Evolutionary conservation across 2,329 filamentous ascomycete species (phyloP), one percentile per base, ranked within the genome.

Genomic region (Pseudogymnoascus sp.): DNA sequence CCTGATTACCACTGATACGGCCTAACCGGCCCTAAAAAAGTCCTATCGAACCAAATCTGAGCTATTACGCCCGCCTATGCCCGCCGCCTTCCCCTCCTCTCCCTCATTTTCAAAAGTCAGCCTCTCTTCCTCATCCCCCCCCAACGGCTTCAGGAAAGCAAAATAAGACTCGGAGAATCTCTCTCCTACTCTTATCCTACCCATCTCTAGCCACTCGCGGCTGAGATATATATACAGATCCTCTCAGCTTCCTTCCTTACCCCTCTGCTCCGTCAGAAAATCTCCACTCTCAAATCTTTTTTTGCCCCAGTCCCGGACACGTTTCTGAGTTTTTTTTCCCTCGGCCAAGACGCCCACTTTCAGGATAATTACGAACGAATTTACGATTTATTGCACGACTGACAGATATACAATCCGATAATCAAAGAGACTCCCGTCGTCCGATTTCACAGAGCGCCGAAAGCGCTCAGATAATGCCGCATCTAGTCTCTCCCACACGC

Each of bases 391-490:
- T 54, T 54, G 16, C 47, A 33, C 47, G 47, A 33, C 47, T 54
- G 47, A 33, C 47, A 33, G n/a, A 54, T 54, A 33, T 18, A 54
- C 47, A 54, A 18, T 50, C 22, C 43, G 25, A 43, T 47, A 47
- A 47, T 54, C 25, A 30, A 33, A 22, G 22, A 25, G 22, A 33
- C 41, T 18, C 47, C 28, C 25, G 47, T 33, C 33, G 47, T 54
- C 47, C 41, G 25, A 28, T 33, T 54, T 33, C 47, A 33, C 47
- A 54, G 47, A 54, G 47, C 47, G 47, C 47, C 47, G 47, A 16
- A 47, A 54, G 47, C 67, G 66, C 68, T 68, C 66, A 67, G 76
- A 54, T 64, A 72, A 81, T 81, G 78, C 79, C 78, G 68, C 78
- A 81, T 69, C 73, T 65, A 41, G 70, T 75, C 39, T 74, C 75